Conservation (phyloP, 768 basidiomycete genomes). For the Tulasnella sp. region DNA sequence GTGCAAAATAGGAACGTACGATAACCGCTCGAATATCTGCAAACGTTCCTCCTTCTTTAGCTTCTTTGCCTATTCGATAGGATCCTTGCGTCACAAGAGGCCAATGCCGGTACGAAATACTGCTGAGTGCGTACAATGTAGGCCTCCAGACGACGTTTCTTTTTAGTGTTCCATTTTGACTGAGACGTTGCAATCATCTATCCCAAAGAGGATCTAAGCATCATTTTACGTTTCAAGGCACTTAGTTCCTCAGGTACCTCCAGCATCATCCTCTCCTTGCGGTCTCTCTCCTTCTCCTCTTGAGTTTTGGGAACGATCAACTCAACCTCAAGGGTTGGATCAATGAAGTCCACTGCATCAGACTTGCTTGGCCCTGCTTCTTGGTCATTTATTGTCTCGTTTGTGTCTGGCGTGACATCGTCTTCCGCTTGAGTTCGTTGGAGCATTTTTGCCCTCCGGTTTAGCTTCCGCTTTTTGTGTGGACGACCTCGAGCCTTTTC, state of each 20-base stretch:
- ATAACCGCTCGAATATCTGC: conserved; percentile 64
- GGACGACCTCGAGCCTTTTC: conserved; percentile 55
- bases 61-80: conserved; percentile 63
- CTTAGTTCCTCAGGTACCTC: conserved; percentile 37
- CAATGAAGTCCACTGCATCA: not conserved
- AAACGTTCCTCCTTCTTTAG: conserved; percentile 79
- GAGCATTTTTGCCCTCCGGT: conserved; percentile 21
- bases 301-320: conserved; percentile 46
- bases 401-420: not conserved
- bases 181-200: conserved; percentile 28
- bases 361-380: conserved; percentile 7
- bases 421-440: conserved; percentile 14
- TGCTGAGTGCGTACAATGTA: conserved; percentile 56
- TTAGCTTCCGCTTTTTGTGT: conserved; percentile 46
- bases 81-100: not conserved
- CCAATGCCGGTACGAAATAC: not conserved
- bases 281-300: conserved; percentile 48
- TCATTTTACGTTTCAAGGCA: not conserved
- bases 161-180: conserved; percentile 68
- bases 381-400: not conserved
- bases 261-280: conserved; percentile 44
- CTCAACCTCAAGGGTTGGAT: conserved; percentile 44
- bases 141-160: conserved; percentile 79
- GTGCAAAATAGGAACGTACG: conserved; percentile 38
- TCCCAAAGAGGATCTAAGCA: not conserved